These are phyloP conservation scores for Malassezia brasiliensis DNA, from an alignment of 1,284 basidiomycete genomes.

Conservation along the genomic window DNA sequence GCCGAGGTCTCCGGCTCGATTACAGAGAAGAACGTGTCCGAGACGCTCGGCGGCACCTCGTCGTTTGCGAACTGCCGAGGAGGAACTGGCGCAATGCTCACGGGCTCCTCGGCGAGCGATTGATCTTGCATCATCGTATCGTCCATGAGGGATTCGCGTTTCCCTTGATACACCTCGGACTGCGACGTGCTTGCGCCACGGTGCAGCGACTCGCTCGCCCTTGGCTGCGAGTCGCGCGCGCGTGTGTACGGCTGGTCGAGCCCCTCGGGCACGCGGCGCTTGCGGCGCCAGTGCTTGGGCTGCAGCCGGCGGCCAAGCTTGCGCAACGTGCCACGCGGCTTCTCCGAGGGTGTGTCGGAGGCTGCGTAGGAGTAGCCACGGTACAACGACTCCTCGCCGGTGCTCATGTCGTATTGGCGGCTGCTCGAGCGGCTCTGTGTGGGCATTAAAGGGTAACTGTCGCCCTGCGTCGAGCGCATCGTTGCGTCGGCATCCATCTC, in stretches of 20 bases:
- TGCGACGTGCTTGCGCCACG: background rate
- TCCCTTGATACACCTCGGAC: background rate
- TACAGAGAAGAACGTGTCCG: constrained; percentile 9
- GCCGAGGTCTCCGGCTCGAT: background rate
- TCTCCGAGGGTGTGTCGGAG: constrained; percentile 31
- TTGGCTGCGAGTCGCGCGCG: background rate
- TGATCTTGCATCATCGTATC: constrained; percentile 1
- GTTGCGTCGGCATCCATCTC: constrained; percentile 16
- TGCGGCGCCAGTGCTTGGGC: constrained; percentile 1
- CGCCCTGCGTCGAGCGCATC: constrained; percentile 13
- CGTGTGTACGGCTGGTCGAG: constrained; percentile 1
- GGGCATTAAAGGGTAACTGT: constrained; percentile 34
- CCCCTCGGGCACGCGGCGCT: background rate
- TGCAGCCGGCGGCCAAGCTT: constrained; percentile 6
- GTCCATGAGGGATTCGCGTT: constrained; percentile 12
- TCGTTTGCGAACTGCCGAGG: background rate
- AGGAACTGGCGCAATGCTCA: background rate
- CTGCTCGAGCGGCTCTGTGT: constrained; percentile 37
- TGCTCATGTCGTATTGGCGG: constrained; percentile 49
- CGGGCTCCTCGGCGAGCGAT: background rate
- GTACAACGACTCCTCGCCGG: constrained; percentile 34
- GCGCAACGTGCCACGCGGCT: background rate
- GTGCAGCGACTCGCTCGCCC: background rate
- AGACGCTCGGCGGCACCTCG: background rate
- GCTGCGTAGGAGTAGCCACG: constrained; percentile 45